Evolutionary conservation across 2,329 filamentous ascomycete genomes (phyloP).

Genomic region (Epichloe uncinata): DNA sequence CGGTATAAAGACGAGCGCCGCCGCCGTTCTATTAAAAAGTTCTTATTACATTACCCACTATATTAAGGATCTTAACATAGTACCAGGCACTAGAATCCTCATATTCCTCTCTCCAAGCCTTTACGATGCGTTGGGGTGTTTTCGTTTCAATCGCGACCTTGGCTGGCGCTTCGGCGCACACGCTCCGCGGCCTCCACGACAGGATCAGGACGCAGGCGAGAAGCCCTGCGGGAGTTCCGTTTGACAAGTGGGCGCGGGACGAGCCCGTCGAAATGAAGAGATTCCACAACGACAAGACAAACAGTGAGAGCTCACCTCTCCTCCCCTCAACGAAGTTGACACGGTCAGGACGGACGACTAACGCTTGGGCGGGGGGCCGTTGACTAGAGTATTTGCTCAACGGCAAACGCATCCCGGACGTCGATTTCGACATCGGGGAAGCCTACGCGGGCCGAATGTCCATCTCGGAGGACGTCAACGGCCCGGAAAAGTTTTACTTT

Average conservation of each 20-base stretch:
- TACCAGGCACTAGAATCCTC: too few relatives aligned
- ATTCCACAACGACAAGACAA: constrained; percentile 5
- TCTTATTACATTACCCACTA: too few relatives aligned
- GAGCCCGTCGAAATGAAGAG: not conserved
- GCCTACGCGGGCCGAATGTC: constrained; percentile 44
- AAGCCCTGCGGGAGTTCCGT: not conserved
- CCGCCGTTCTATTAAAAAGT: too few relatives aligned
- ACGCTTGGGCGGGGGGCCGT: too few relatives aligned
- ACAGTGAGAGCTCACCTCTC: not conserved
- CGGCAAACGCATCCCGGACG: constrained; percentile 46
- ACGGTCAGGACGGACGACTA: too few relatives aligned
- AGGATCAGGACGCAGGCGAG: not conserved
- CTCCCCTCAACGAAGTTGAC: not conserved
- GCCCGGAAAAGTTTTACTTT: constrained; percentile 29
- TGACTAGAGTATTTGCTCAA: constrained; percentile 41
- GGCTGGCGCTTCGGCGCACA: not conserved
- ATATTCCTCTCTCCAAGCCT: too few relatives aligned
- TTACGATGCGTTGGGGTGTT: constrained; percentile 3
- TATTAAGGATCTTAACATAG: too few relatives aligned
- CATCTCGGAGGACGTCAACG: constrained; percentile 30
- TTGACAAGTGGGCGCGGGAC: constrained; percentile 4
- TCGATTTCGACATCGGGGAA: constrained; percentile 49
- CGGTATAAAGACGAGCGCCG: too few relatives aligned
- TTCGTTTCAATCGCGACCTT: not conserved
- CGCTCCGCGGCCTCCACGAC: not conserved